A percentile compares a stretch with the other conserved stretches of the same genome.
These are phyloP conservation scores for Maudiozyma turicensis DNA, from an alignment of 805 yeast genomes.

Conservation along the genomic window DNA sequence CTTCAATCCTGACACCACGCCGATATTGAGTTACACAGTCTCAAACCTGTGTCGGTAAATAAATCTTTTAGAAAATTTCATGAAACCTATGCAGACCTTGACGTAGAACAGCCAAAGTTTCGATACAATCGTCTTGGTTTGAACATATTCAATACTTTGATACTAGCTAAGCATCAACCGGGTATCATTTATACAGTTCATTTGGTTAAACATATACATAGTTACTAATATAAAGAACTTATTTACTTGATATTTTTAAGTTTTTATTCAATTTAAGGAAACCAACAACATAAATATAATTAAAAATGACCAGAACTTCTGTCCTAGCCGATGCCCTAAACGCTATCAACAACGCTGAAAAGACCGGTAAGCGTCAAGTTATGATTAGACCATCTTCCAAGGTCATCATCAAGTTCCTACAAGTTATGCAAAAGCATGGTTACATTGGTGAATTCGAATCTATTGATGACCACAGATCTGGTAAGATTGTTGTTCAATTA, in stretches of 20 bases:
- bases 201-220: too few relatives aligned
- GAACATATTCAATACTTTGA: too few relatives aligned
- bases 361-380: constrained; percentile 98
- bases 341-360: constrained; percentile 97
- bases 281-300: constrained; percentile 1
- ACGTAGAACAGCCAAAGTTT: too few relatives aligned
- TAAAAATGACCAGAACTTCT: constrained; percentile 92
- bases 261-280: background rate
- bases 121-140: too few relatives aligned
- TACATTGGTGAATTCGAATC: constrained; percentile 98
- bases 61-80: too few relatives aligned
- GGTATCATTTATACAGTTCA: too few relatives aligned
- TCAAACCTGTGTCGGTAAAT: too few relatives aligned
- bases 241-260: background rate
- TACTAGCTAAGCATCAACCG: too few relatives aligned
- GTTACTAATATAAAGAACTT: background rate
- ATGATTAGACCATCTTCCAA: constrained; percentile 96
- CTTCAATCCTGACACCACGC: too few relatives aligned
- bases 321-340: constrained; percentile 97
- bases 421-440: constrained; percentile 94
- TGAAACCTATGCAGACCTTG: too few relatives aligned
- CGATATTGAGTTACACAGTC: too few relatives aligned
- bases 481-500: constrained; percentile 90
- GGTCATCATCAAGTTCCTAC: constrained; percentile 91
- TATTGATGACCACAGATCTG: constrained; percentile 98